Evolutionary conservation across 192 early-diverging fungal genomes (phyloP), one percentile per base, ranked within the genome.

Genomic region (Phlyctochytrium planicorne): DNA sequence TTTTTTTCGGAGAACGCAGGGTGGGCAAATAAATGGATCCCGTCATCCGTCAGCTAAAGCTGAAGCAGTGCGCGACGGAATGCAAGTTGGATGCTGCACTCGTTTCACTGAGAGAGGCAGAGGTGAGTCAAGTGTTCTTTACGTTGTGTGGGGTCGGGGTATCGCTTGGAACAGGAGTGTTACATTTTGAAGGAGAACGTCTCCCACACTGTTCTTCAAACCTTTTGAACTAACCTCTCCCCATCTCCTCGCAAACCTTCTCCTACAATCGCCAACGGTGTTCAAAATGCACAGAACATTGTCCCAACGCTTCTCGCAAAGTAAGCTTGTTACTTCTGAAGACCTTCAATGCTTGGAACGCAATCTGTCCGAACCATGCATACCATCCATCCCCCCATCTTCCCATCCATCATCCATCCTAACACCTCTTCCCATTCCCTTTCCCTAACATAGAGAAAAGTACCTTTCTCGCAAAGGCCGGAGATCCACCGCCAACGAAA

Each of bases 61-160:
- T 57, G 12, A 57, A 57, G 55, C 16, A 57, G 16, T 10, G 12
- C 27, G 55, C 27, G 14, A 57, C 27, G 55, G 55, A 57, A 29
- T 57, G 55, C 55, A 57, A 57, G 55, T 27, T 57, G 12, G 55
- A 57, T 14, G 55, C 55, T 27, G 55, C 55, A 14, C 55, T 57
- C 27, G 27, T 57, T 29, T 12, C 55, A 6, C 55, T 57, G 16
- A 12, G 55, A 6, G 55, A 57, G 25, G 55, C 55, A 14, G 55
- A 57, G 55, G 55, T 57, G 27, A 6, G 40, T 50, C 40, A n/a
- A n/a, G n/a, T n/a, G n/a, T n/a, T n/a, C n/a, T n/a, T n/a, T n/a
- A n/a, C n/a, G n/a, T n/a, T n/a, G n/a, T n/a, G n/a, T n/a, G n/a
- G n/a, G n/a, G n/a, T n/a, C n/a, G n/a, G n/a, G n/a, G n/a, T n/a